phyloP scores from a whole-genome alignment of 805 yeast species.

The Isabelozyma pseudorhagii region DNA sequence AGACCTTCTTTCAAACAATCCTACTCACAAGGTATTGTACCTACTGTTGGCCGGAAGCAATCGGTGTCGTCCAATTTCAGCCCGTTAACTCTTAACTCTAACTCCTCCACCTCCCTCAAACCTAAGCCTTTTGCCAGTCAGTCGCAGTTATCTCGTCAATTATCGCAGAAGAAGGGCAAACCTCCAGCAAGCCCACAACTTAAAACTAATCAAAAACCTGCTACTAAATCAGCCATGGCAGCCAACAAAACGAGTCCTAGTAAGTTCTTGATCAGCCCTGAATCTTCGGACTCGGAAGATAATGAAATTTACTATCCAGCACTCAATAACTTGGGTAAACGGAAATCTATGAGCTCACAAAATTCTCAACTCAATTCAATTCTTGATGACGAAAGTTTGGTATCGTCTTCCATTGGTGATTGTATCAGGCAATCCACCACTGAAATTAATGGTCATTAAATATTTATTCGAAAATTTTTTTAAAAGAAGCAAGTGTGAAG shows the following conservation, averaged over 20 bases:
- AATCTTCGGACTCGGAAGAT: conserved; percentile 23
- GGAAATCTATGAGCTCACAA: conserved; percentile 8
- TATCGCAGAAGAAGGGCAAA: conserved; percentile 8
- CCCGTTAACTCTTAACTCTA: background rate
- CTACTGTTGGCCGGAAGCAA: conserved; percentile 11
- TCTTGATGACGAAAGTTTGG: conserved; percentile 34
- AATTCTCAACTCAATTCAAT: conserved; percentile 7
- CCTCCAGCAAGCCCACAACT: background rate
- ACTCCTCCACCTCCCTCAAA: background rate
- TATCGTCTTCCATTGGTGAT: conserved; percentile 37
- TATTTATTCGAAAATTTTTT: background rate
- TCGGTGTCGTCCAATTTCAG: background rate
- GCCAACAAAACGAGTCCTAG: conserved; percentile 1
- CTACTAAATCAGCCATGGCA: background rate
- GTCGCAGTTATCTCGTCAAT: conserved; percentile 23
- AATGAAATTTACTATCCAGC: conserved; percentile 6
- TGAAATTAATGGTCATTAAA: conserved; percentile 27
- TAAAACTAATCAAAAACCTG: background rate
- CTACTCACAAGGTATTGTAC: conserved; percentile 31
- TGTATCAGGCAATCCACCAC: conserved; percentile 37
- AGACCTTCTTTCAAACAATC: conserved; percentile 54
- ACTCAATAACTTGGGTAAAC: conserved; percentile 2
- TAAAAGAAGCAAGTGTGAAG: background rate
- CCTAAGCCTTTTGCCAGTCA: conserved; percentile 3
- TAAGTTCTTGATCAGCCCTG: conserved; percentile 24